Conservation (phyloP, 108 stramenopile species). For the Stephanodiscus minutulus region DNA sequence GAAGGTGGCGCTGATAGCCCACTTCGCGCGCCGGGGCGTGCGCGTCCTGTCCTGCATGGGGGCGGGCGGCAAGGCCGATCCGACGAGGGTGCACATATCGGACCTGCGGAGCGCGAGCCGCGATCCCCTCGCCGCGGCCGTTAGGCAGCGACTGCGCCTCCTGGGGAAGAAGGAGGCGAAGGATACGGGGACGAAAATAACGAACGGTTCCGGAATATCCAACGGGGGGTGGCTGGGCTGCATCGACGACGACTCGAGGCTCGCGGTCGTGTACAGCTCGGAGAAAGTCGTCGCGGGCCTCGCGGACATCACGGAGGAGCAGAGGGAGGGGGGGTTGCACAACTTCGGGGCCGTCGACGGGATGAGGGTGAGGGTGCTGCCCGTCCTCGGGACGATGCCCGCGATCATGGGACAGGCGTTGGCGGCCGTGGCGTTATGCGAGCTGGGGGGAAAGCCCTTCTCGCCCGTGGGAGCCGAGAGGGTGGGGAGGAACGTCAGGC, state of each 20-base stretch:
- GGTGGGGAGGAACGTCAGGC: slow-evolving; percentile 77
- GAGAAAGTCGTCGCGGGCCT: slow-evolving; percentile 91
- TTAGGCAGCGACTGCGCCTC: slow-evolving; percentile 73
- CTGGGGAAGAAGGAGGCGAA: slow-evolving; percentile 49
- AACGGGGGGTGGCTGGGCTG: slow-evolving; percentile 40
- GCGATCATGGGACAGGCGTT: slow-evolving; percentile 96
- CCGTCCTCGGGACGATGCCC: slow-evolving; percentile 96
- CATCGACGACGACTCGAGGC: slow-evolving; percentile 46
- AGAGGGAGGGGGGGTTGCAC: slow-evolving; percentile 72
- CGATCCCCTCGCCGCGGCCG: slow-evolving; percentile 90
- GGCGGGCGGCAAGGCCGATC: slow-evolving; percentile 95
- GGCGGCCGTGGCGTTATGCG: slow-evolving; percentile 88
- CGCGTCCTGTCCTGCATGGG: slow-evolving; percentile 95
- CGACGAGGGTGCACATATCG: slow-evolving; percentile 92
- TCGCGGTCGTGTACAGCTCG: slow-evolving; percentile 88
- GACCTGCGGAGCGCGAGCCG: slow-evolving; percentile 80
- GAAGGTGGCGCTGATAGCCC: slow-evolving; percentile 87
- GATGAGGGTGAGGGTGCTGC: slow-evolving; percentile 96
- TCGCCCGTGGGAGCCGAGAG: slow-evolving; percentile 80
- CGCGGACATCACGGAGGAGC: slow-evolving; percentile 90
- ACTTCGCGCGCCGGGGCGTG: slow-evolving; percentile 72
- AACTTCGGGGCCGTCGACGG: slow-evolving; percentile 94
- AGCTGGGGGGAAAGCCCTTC: slow-evolving; percentile 92
- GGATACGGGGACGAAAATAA: slow-evolving; percentile 16
- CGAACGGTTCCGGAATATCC: slow-evolving; percentile 32